Evolutionary conservation across 192 early-diverging fungal species (phyloP).

Genomic region (Mortierella alpina): DNA sequence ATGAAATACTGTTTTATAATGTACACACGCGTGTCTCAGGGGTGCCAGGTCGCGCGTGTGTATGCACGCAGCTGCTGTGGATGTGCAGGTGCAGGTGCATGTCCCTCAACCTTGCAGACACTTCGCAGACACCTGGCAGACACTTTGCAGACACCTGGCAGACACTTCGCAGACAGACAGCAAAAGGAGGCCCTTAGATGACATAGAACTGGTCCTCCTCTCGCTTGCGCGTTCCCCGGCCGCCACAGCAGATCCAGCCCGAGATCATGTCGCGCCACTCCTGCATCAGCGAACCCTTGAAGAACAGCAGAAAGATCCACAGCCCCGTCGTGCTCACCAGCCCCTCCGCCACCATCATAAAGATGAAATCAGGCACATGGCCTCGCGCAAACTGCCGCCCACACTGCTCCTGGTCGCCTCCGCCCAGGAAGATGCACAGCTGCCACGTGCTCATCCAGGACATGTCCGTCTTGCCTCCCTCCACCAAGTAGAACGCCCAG

Average conservation of each 20-base stretch:
- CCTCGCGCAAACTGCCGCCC: conserved; percentile 38
- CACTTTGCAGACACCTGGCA: neutral
- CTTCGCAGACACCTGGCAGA: too few species aligned
- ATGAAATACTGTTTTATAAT: too few species aligned
- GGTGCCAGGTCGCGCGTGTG: too few species aligned
- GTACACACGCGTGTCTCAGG: too few species aligned
- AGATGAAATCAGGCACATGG: conserved; percentile 51
- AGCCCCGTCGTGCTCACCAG: conserved; percentile 54
- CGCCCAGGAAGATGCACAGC: conserved; percentile 45
- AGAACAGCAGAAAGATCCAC: conserved; percentile 52
- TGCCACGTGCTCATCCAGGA: conserved; percentile 43
- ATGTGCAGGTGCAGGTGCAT: too few species aligned
- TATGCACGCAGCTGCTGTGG: too few species aligned
- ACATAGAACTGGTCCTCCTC: conserved; percentile 60
- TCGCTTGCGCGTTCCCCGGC: conserved; percentile 12
- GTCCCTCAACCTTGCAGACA: too few species aligned
- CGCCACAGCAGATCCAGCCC: conserved; percentile 39
- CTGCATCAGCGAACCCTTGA: conserved; percentile 50
- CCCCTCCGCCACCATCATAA: conserved; percentile 56
- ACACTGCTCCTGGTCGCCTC: conserved; percentile 39
- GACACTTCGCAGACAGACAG: neutral
- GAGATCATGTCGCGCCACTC: conserved; percentile 59
- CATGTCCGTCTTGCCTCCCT: conserved; percentile 39
- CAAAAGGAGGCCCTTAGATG: conserved; percentile 27
- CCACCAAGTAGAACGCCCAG: conserved; percentile 57